Base-by-base conservation (phyloP, 2,329 filamentous ascomycete species). In the Colletotrichum sojae region DNA sequence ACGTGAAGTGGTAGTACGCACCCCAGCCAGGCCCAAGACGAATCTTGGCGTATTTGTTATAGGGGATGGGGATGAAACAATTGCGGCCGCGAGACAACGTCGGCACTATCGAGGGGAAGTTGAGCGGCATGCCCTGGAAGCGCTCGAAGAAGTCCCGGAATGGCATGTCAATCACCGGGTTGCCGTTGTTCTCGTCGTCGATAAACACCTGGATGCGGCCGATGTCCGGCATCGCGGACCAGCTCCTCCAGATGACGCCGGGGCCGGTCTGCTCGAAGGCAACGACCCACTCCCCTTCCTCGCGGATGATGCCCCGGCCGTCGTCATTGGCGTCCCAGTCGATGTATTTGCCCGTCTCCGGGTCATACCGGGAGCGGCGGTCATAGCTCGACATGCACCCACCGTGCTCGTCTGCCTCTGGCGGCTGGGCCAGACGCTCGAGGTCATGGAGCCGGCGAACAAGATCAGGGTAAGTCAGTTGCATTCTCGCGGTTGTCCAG, bases 321-420 rank as follows among this genome's bases (percentile, higher is more conserved):
- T 69, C 66, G 22, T 69, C 66, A 16, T 69, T 69, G 22, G 66
- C 66, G 40, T 69, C 66, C 66, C 66, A 69, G 62, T 69, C 62
- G 2, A 69, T 66, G 55, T 69, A 69, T n/a, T 49, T 55, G 49
- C 65, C 66, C 12, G 52, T 40, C 1, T 69, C 43, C 15, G 66
- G 66, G 55, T 69, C 66, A 36, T 69, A 69, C 49, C 62, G 61
- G n/a, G 66, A 69, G 20, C 48, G 48, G 2, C 66, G 62, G 55
- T 69, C 66, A 65, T 69, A 66, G 62, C 66, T 69, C 25, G 66
- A 69, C 66, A 69, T 69, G 39, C 66, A 69, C 1, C 66, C 66
- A 25, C 66, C 66, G 51, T 45, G 62, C 62, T 69, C 66, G 13
- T 48, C 66, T 8, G 40, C n/a, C 10, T 22, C 31, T 9, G 66